Evolutionary conservation across 805 yeast genomes (phyloP).

Genomic region (Cyberlindnera misumaiensis): DNA sequence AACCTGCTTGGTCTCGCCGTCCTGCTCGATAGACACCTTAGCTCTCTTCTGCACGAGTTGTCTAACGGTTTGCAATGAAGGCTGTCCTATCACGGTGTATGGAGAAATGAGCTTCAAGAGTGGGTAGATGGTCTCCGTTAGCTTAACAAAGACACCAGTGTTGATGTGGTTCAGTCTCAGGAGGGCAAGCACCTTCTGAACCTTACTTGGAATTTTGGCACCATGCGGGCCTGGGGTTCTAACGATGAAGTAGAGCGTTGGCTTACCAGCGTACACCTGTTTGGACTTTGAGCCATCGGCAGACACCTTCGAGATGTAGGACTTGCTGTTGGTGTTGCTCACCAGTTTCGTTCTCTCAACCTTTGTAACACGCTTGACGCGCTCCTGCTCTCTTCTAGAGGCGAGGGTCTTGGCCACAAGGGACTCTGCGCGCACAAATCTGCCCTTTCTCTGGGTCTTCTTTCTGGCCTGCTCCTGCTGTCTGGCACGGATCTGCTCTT

Average conservation of each 20-base stretch:
- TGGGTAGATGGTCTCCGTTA: conserved; percentile 52
- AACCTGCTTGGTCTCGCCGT: conserved; percentile 30
- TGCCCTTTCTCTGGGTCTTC: conserved; percentile 37
- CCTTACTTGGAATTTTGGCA: conserved; percentile 59
- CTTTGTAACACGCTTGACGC: conserved; percentile 57
- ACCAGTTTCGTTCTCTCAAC: conserved; percentile 36
- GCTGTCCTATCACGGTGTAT: conserved; percentile 65
- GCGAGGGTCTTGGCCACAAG: conserved; percentile 62
- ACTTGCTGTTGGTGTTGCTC: conserved; percentile 21
- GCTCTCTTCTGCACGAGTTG: conserved; percentile 74
- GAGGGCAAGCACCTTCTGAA: conserved; percentile 49
- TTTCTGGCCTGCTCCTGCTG: conserved; percentile 38
- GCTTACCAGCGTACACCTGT: conserved; percentile 33
- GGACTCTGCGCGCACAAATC: conserved; percentile 69
- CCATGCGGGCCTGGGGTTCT: conserved; percentile 62
- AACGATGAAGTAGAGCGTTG: conserved; percentile 55
- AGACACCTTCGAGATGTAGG: conserved; percentile 28
- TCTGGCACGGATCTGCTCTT: conserved; percentile 52
- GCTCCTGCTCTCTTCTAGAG: conserved; percentile 57
- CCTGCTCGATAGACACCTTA: conserved; percentile 36
- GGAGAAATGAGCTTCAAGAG: conserved; percentile 65
- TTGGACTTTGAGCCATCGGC: conserved; percentile 27
- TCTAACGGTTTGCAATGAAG: conserved; percentile 68
- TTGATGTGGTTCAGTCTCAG: conserved; percentile 54
- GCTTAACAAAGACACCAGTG: conserved; percentile 67